These are phyloP conservation scores for Galium porrigens DNA, from an alignment of 305 asterid genomes.

Conservation along the genomic window DNA sequence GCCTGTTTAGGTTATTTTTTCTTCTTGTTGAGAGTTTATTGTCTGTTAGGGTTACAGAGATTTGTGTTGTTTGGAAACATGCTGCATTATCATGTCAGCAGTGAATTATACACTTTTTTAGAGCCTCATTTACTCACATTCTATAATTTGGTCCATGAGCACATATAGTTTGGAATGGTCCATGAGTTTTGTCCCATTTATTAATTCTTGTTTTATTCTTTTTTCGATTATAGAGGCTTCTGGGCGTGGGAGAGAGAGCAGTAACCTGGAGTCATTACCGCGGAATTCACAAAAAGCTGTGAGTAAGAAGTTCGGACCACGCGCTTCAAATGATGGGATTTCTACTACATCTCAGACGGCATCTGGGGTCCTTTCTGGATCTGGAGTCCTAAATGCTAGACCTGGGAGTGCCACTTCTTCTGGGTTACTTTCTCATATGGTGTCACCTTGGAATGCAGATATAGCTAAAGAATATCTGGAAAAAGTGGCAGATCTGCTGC, in stretches of 20 bases:
- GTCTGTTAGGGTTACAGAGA: neutral
- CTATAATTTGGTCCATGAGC: constrained; percentile 3
- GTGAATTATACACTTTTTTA: constrained; percentile 2
- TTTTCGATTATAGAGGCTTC: constrained; percentile 57
- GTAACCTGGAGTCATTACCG: constrained; percentile 50
- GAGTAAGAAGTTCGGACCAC: constrained; percentile 54
- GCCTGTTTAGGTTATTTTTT: neutral
- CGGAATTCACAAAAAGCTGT: constrained; percentile 59
- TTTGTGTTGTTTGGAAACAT: neutral
- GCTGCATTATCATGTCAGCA: neutral
- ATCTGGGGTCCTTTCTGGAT: constrained; percentile 90
- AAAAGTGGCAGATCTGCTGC: constrained; percentile 93
- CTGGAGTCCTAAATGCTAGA: constrained; percentile 93
- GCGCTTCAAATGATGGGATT: constrained; percentile 40
- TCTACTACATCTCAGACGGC: constrained; percentile 66
- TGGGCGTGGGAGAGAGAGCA: constrained; percentile 69
- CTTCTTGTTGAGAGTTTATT: neutral
- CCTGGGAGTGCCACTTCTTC: constrained; percentile 97
- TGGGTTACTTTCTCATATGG: constrained; percentile 76
- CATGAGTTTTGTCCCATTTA: constrained; percentile 4
- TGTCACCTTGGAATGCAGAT: constrained; percentile 87
- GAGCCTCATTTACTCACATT: neutral
- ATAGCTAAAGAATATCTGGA: constrained; percentile 85
- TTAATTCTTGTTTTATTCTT: constrained; percentile 15
- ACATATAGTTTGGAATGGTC: constrained; percentile 1